Base-by-base conservation (phyloP, 1,284 basidiomycete genomes). In the Amylostereum areolatum region DNA sequence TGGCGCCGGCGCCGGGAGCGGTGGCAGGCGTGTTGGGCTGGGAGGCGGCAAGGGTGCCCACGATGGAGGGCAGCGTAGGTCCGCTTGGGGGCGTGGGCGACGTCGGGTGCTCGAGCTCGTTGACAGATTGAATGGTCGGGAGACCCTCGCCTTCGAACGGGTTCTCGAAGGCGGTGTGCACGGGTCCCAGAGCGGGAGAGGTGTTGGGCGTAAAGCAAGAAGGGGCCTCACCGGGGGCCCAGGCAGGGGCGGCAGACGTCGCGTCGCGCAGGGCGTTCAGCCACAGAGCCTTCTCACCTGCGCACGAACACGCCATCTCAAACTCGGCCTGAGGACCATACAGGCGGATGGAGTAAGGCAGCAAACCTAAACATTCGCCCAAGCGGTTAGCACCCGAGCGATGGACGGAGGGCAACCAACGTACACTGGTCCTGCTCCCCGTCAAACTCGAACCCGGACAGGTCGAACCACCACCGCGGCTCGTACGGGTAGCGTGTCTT, bases 261-360 rank as follows among this genome's bases (percentile, higher is more conserved):
- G 71, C 66, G 25, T 79, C 71, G 45, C 72, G 74, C 41, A 94
- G 77, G 9, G 81, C 80, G 31, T 71, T 67, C 45, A 93, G 68
- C 94, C 94, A 97, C 24, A 89, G 73, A 28, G 82, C 77, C 69
- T 92, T 94, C 68, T 97, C 93, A 39, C 72, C 71, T 51, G 78
- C 78, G 62, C 92, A 94, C 12, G 89, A 78, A 0, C 90, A 86
- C 6, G 88, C 89, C 25, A 96, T 70, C 62, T 95, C 92, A 58
- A 94, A 88, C 55, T 82, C 77, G 59, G 92, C 85, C 3, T 76
- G 77, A 45, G 75, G 75, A 35, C 77, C 77, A 11, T 74, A 78
- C 10, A 97, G 69, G 43, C 88, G 81, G 63, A 97, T 88, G 29
- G 89, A 88, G 61, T 81, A 85, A 2, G 89, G 85, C 18, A 95